Evolutionary conservation across 140 eudicot species (phyloP).

Genomic region (Ambrosia hybrid): DNA sequence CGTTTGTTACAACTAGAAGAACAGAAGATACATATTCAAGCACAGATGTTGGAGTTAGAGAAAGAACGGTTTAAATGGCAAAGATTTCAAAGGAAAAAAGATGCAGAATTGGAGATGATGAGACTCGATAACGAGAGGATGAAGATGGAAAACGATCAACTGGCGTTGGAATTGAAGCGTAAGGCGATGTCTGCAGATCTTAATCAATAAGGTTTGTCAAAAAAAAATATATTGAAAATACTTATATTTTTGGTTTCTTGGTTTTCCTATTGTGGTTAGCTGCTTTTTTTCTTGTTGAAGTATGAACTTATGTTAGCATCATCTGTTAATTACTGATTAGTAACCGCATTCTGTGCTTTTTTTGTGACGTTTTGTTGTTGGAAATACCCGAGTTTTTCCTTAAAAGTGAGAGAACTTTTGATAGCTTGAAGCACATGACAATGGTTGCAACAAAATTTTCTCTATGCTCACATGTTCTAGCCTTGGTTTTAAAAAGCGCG

Average conservation of each 20-base stretch:
- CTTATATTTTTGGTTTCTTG: not conserved
- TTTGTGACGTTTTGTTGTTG: not conserved
- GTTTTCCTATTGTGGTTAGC: not conserved
- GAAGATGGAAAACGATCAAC: conserved; percentile 62
- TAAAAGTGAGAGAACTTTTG: not conserved
- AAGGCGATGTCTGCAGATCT: conserved; percentile 49
- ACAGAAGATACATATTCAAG: conserved; percentile 56
- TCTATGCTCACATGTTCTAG: too few relatives aligned
- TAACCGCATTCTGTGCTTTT: not conserved
- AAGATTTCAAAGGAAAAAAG: conserved; percentile 48
- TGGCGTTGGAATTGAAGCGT: conserved; percentile 61
- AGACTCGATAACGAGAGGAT: conserved; percentile 60
- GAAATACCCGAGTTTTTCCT: not conserved
- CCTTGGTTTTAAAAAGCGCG: too few relatives aligned
- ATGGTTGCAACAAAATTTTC: too few relatives aligned
- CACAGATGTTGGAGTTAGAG: conserved; percentile 61
- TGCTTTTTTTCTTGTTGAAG: not conserved
- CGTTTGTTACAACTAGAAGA: conserved; percentile 51
- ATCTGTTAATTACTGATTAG: not conserved
- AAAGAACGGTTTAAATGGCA: conserved; percentile 68
- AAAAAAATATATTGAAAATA: too few relatives aligned
- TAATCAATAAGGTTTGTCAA: not conserved
- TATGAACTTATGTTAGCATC: not conserved
- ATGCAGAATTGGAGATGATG: conserved; percentile 54
- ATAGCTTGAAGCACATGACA: not conserved